These are phyloP conservation scores for Epipyxis sp. DNA, from an alignment of 108 stramenopile species.

Conservation along the genomic window DNA sequence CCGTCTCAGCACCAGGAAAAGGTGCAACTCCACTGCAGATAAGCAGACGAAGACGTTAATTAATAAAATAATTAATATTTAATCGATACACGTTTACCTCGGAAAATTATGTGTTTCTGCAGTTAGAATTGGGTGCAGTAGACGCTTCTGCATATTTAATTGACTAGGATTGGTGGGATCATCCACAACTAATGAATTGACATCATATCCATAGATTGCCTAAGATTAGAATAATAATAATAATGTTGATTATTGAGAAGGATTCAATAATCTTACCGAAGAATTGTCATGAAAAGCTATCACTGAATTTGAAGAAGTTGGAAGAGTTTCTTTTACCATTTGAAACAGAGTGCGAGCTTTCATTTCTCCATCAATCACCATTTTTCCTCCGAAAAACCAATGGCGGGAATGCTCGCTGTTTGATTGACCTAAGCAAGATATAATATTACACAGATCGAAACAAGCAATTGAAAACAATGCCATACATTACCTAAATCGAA, in stretches of 20 bases:
- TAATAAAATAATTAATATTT: too few relatives aligned
- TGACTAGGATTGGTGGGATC: slow-evolving; percentile 35
- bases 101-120: slow-evolving; percentile 99
- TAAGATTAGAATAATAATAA: too few relatives aligned
- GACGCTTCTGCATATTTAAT: slow-evolving; percentile 48
- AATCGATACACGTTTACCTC: slow-evolving; percentile 51
- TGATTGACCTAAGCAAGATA: slow-evolving; percentile 16
- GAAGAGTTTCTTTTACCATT: slow-evolving; percentile 93
- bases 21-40: slow-evolving; percentile 90
- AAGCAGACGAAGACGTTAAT: too few relatives aligned
- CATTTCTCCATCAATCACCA: slow-evolving; percentile 93
- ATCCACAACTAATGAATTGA: slow-evolving; percentile 33
- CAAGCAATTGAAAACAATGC: background rate
- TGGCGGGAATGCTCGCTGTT: slow-evolving; percentile 95
- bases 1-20: slow-evolving; percentile 97
- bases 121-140: slow-evolving; percentile 88
- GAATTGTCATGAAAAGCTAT: slow-evolving; percentile 99
- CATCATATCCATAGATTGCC: slow-evolving; percentile 79
- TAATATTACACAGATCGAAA: slow-evolving; percentile 28
- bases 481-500: slow-evolving; percentile 91
- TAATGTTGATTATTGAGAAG: too few relatives aligned
- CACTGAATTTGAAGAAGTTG: slow-evolving; percentile 72
- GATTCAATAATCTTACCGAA: too few relatives aligned
- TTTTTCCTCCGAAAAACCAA: slow-evolving; percentile 99
- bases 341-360: slow-evolving; percentile 84